A percentile compares a stretch with the other conserved stretches of the same genome.
Evolutionary conservation across 495 filamentous ascomycete genomes (phyloP).

Genomic region (Aspergillus olivimuriae): DNA sequence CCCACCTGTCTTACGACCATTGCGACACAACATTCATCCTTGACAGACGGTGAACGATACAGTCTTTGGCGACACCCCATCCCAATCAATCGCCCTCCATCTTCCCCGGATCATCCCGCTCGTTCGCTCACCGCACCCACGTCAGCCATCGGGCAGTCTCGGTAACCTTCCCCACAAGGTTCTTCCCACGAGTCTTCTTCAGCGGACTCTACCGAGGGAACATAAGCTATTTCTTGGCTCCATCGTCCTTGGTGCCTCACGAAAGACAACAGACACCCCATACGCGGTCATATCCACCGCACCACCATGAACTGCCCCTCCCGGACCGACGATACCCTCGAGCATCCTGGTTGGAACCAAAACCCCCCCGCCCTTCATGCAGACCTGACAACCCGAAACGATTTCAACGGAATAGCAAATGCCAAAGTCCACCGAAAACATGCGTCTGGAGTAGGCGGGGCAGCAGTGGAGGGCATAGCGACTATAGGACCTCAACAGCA

Average conservation of each 20-base stretch:
- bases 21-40: too few relatives aligned
- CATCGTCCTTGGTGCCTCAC: too few relatives aligned
- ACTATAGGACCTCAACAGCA: slow-evolving; percentile 19
- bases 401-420: slow-evolving; percentile 53
- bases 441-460: slow-evolving; percentile 16
- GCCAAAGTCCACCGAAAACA: slow-evolving; percentile 32
- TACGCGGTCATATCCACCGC: neutral
- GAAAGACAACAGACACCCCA: neutral
- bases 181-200: neutral
- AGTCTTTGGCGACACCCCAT: too few relatives aligned
- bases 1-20: too few relatives aligned
- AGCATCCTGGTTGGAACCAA: slow-evolving; percentile 54
- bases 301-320: slow-evolving; percentile 58
- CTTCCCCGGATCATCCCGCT: neutral
- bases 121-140: neutral
- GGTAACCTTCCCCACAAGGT: neutral
- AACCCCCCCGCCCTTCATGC: slow-evolving; percentile 49
- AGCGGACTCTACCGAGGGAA: too few relatives aligned
- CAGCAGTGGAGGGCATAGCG: slow-evolving; percentile 19
- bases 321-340: slow-evolving; percentile 51
- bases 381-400: slow-evolving; percentile 55
- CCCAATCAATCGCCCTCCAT: neutral
- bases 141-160: neutral
- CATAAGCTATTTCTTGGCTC: too few relatives aligned
- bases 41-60: too few relatives aligned